Evolutionary conservation across 2,329 filamentous ascomycete genomes (phyloP), one percentile per base, ranked within the genome.

Genomic region (Lachnellula cervina): DNA sequence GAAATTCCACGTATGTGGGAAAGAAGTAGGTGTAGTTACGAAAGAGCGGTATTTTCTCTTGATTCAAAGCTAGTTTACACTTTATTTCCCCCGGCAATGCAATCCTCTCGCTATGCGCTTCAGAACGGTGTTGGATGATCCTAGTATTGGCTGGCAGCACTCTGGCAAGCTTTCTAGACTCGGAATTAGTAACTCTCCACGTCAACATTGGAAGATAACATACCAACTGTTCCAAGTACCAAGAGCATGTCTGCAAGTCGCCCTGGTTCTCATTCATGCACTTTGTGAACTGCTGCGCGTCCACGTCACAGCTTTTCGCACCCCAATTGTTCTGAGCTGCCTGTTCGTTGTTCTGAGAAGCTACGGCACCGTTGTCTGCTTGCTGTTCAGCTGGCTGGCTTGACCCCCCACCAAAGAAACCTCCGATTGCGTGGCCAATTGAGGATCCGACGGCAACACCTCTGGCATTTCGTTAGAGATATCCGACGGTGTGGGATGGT

Each of bases 221-320:
- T 73, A 77, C 75, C 74, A 99, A 80, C 82, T 99, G 93, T 74
- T 99, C 94, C 68, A 99, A 78, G 74, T 99, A 99, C 92, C 93
- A 99, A 65, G 89, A 88, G 78, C 94, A 99, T 71, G 97, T 95
- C 71, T 88, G 87, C 87, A 99, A 85, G 76, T 94, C 91, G 66
- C 94, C 94, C 71, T 85, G 79, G 74, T 99, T 88, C 70, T 97
- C 89, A 74, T 97, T 92, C 87, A 99, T 88, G 81, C 94, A 99
- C 78, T 87, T 88, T 69, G 90, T 92, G 81, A 99, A 97, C 76
- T 82, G 84, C 74, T 86, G 84, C 53, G 91, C 85, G 66, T 94
- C 90, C 53, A 80, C 83, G 62, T 84, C 84, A 77, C 94, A 99
- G 72, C 88, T 88, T 74, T 75, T 80, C 70, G 75, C 73, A 69